Conservation (phyloP, 1,139 yeast genomes). For the Tardiomyces digboiensis region DNA sequence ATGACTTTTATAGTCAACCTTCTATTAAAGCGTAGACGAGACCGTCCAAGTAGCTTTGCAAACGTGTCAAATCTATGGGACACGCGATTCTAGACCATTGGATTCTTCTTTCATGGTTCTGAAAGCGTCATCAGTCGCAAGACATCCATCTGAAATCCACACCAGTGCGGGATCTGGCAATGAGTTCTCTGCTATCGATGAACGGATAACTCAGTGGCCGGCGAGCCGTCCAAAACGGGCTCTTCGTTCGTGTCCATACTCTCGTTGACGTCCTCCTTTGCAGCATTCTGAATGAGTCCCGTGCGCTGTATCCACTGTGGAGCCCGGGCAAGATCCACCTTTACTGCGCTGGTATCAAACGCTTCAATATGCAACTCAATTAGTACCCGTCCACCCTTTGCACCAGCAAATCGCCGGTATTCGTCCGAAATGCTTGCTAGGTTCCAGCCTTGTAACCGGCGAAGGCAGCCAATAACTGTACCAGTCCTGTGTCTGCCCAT, state of each 20-base stretch:
- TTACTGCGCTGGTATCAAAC: slow-evolving; percentile 50
- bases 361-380: slow-evolving; percentile 89
- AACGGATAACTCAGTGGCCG: too few relatives aligned
- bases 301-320: slow-evolving; percentile 35
- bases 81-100: too few relatives aligned
- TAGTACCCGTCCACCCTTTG: slow-evolving; percentile 82
- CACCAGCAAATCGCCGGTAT: slow-evolving; percentile 86
- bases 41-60: too few relatives aligned
- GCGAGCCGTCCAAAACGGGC: too few relatives aligned
- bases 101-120: too few relatives aligned
- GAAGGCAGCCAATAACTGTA: slow-evolving; percentile 85
- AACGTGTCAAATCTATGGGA: too few relatives aligned
- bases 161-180: too few relatives aligned
- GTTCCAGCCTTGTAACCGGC: slow-evolving; percentile 94
- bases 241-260: not conserved
- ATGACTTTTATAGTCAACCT: too few relatives aligned
- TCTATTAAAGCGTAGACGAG: too few relatives aligned
- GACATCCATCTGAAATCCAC: too few relatives aligned
- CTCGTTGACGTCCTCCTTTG: not conserved
- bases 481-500: slow-evolving; percentile 98
- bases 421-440: slow-evolving; percentile 91
- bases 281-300: not conserved
- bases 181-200: too few relatives aligned
- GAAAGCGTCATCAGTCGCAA: too few relatives aligned
- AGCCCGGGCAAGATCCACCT: slow-evolving; percentile 38